These are phyloP conservation scores for Fusarium hostae DNA, from an alignment of 2,329 filamentous ascomycete species.

Conservation along the genomic window DNA sequence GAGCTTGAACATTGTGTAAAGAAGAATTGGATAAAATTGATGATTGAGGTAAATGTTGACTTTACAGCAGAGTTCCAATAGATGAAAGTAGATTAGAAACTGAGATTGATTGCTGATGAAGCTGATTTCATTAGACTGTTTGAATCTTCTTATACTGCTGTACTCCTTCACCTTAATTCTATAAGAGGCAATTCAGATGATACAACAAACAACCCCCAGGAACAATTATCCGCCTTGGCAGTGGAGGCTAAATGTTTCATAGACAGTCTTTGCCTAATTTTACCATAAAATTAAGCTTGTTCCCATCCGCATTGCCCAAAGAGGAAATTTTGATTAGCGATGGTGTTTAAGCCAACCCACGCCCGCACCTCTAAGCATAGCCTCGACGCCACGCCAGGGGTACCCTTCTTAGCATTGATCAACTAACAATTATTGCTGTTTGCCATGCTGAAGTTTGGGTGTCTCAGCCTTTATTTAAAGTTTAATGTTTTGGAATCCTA, in stretches of 20 bases:
- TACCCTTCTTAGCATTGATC: no score
- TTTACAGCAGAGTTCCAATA: not conserved
- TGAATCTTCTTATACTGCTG: not conserved
- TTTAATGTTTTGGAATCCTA: no score
- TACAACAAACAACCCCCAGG: not conserved
- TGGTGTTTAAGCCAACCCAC: not conserved
- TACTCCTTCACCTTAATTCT: not conserved
- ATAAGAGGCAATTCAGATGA: not conserved
- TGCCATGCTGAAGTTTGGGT: no score
- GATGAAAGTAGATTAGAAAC: not conserved
- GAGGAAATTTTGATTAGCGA: not conserved
- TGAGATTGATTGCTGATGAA: not conserved
- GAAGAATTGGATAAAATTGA: not conserved
- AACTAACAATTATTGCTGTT: no score
- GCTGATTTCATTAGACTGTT: no score
- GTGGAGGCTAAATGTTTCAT: not conserved
- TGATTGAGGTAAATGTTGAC: not conserved
- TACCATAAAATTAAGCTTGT: conserved; percentile 3
- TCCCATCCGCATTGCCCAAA: not conserved
- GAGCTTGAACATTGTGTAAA: not conserved
- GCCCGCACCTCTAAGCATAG: not conserved
- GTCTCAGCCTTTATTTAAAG: no score
- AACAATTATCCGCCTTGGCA: not conserved
- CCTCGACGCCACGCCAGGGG: not conserved
- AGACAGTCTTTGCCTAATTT: not conserved